Conservation (phyloP, 352 stramenopile genomes). For the Phytopythium cucurbitacearum region DNA sequence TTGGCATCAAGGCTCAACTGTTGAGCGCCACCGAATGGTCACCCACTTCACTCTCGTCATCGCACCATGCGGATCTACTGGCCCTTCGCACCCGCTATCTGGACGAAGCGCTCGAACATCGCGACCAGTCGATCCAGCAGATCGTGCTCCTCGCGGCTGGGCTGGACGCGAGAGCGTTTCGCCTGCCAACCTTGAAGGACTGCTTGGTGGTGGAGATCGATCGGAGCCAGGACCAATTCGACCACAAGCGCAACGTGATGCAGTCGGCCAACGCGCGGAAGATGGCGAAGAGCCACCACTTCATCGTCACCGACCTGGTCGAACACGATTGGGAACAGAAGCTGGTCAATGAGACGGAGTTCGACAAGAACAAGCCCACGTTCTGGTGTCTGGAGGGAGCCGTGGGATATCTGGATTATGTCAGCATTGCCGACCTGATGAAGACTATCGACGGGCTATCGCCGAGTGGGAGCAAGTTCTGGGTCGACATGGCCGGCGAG, state of each 20-base stretch:
- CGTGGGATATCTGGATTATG: slow-evolving; percentile 36
- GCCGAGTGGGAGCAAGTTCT: slow-evolving; percentile 37
- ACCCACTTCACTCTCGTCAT: neutral
- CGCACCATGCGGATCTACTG: slow-evolving; percentile 21
- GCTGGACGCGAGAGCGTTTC: slow-evolving; percentile 46
- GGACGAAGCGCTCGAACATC: slow-evolving; percentile 41
- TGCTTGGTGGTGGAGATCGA: slow-evolving; percentile 52
- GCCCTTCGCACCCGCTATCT: slow-evolving; percentile 39
- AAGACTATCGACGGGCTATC: slow-evolving; percentile 52
- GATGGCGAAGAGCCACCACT: slow-evolving; percentile 30
- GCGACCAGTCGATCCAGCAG: slow-evolving; percentile 34
- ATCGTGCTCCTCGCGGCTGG: slow-evolving; percentile 50
- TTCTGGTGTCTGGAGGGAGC: slow-evolving; percentile 56
- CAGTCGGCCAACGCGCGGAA: slow-evolving; percentile 17
- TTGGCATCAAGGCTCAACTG: slow-evolving; percentile 10
- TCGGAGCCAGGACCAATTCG: slow-evolving; percentile 30
- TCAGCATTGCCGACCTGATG: slow-evolving; percentile 37
- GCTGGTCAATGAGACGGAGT: slow-evolving; percentile 27
- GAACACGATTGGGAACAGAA: slow-evolving; percentile 39
- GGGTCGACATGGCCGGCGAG: slow-evolving; percentile 33
- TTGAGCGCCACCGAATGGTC: slow-evolving; percentile 16
- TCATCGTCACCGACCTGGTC: slow-evolving; percentile 45
- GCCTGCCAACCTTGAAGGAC: slow-evolving; percentile 28
- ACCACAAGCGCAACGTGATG: slow-evolving; percentile 39
- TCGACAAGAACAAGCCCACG: slow-evolving; percentile 38